A percentile compares a stretch with the other conserved stretches of the same genome.
These are phyloP conservation scores for Fusarium subtropicale DNA, from an alignment of 2,329 filamentous ascomycete species.

Conservation along the genomic window DNA sequence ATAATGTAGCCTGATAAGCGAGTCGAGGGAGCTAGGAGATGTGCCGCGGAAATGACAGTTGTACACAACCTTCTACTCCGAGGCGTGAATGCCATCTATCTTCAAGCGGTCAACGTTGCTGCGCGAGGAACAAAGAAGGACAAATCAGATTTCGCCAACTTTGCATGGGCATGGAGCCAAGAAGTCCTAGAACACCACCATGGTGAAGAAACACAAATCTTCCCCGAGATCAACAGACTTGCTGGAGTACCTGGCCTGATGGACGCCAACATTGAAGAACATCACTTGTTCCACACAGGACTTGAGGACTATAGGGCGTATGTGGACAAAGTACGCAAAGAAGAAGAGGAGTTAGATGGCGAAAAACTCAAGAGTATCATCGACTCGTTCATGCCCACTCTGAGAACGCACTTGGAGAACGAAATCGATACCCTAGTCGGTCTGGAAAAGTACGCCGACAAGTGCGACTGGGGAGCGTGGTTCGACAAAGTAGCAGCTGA, in stretches of 20 bases:
- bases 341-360: slow-evolving; percentile 50
- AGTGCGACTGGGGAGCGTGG: slow-evolving; percentile 52
- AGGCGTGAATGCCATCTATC: slow-evolving; percentile 54
- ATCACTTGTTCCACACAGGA: slow-evolving; percentile 54
- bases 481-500: slow-evolving; percentile 39
- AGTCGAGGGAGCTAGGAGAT: slow-evolving; percentile 34
- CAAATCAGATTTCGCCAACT: slow-evolving; percentile 50
- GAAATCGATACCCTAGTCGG: slow-evolving; percentile 54
- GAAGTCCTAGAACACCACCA: slow-evolving; percentile 55
- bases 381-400: slow-evolving; percentile 48
- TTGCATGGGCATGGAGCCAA: slow-evolving; percentile 49
- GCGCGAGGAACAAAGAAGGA: slow-evolving; percentile 47
- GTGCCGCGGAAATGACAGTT: slow-evolving; percentile 50
- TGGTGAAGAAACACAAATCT: slow-evolving; percentile 54
- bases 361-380: slow-evolving; percentile 39
- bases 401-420: slow-evolving; percentile 53
- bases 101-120: slow-evolving; percentile 52
- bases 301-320: slow-evolving; percentile 51
- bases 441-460: slow-evolving; percentile 51
- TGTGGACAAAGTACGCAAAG: slow-evolving; percentile 45
- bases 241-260: slow-evolving; percentile 53
- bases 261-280: slow-evolving; percentile 57
- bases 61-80: slow-evolving; percentile 54
- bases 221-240: slow-evolving; percentile 54
- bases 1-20: slow-evolving; percentile 29